Evolutionary conservation across 139 green algal genomes (phyloP).

Genomic region (Tetraselmis striata): DNA sequence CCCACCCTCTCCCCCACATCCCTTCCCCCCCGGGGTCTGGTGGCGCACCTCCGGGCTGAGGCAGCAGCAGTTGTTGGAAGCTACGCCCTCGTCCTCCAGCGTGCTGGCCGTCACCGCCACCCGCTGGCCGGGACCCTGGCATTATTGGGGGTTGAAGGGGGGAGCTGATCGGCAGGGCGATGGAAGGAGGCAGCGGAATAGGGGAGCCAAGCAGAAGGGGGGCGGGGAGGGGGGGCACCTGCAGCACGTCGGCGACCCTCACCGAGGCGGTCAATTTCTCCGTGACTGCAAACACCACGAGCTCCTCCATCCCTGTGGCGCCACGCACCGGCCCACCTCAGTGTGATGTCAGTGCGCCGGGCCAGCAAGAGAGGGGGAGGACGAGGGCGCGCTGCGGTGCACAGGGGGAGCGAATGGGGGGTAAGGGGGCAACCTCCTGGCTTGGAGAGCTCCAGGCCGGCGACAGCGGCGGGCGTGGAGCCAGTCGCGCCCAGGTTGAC

Average conservation of each 20-base stretch:
- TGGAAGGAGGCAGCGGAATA: not conserved
- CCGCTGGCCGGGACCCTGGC: not conserved
- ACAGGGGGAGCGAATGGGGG: no score
- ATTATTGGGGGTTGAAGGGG: not conserved
- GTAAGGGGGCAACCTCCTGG: no score
- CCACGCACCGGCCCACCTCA: no score
- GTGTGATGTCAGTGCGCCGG: no score
- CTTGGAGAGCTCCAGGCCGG: not conserved
- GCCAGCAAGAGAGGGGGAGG: no score
- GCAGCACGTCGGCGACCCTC: not conserved
- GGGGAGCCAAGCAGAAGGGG: not conserved
- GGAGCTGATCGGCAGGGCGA: not conserved
- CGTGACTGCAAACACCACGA: not conserved
- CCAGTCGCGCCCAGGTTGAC: not conserved
- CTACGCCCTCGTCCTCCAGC: not conserved
- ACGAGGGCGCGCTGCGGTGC: no score
- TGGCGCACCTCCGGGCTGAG: not conserved
- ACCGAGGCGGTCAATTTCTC: not conserved
- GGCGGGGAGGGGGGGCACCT: not conserved
- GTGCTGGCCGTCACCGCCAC: not conserved
- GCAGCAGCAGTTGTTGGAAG: not conserved
- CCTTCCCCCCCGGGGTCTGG: no score
- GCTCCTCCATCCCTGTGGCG: not conserved
- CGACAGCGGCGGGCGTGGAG: not conserved
- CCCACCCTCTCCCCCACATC: not conserved